Base-by-base conservation (phyloP, 2,329 filamentous ascomycete genomes). In the Hymenoscyphus occultus region DNA sequence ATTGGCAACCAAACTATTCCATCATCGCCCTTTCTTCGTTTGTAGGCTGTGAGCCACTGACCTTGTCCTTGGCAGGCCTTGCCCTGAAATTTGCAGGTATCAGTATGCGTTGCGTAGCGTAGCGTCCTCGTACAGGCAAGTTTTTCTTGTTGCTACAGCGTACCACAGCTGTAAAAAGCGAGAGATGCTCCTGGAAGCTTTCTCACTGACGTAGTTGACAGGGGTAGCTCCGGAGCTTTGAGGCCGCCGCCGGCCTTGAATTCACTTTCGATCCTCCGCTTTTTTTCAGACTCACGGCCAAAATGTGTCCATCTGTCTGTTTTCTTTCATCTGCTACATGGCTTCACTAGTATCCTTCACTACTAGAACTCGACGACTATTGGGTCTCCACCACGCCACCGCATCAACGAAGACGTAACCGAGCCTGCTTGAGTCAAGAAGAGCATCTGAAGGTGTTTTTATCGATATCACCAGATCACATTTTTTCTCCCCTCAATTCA, bases 401-500 rank as follows among this genome's bases (percentile, higher is more conserved):
- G n/a, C 48, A 54, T 54, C 48, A 51, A 54, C 22, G 48, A 54
- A 28, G 5, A 54, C 19, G 48, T 54, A 54, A 28, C 48, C 48
- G 48, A 54, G 48, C 1, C 48, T n/a, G 16, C 14, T 45, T 13
- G 19, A 54, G 48, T 54, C 48, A 28, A 54, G 48, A 54, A 28
- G 19, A 28, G 4, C 48, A 28, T 54, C 48, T 22, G 6, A 28
- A 54, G 2, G 2, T 28, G 13, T 28, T 51, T 12, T 10, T 10
- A 28, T 51, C 45, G 7, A 3, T 12, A 22, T 3, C 19, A 22
- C 19, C 35, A 7, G 35, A 4, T 35, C 35, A 6, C 9, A 10
- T 35, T 35, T 35, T 9, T 35, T 7, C 35, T 35, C 35, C 35
- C 35, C 5, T 35, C 35, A 35, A 35, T 4, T 22, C 45, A 54